Percentiles rank a stretch among this genome's conserved stretches.
Conservation (phyloP, 805 yeast species). For the Candida maesae region DNA sequence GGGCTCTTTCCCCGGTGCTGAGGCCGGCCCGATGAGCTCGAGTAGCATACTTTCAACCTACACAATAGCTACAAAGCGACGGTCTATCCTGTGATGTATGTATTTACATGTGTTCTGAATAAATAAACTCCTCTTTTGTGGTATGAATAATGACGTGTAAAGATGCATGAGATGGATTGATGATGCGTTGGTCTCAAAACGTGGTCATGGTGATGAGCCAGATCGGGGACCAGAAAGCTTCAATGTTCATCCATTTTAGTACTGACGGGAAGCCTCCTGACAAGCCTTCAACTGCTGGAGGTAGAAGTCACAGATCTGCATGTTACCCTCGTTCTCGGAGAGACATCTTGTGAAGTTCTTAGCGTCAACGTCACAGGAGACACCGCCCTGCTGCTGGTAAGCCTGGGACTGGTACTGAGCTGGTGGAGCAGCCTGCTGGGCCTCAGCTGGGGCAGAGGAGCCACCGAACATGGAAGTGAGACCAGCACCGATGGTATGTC, state of each 20-base stretch:
- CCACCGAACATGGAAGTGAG: constrained; percentile 87
- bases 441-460: constrained; percentile 44
- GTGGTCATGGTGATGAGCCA: too few relatives aligned
- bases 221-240: too few relatives aligned
- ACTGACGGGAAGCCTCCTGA: constrained; percentile 86
- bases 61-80: too few relatives aligned
- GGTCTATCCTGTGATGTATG: too few relatives aligned
- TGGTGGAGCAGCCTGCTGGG: constrained; percentile 40
- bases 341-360: constrained; percentile 93
- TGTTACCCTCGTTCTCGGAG: constrained; percentile 90
- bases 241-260: too few relatives aligned
- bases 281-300: constrained; percentile 97
- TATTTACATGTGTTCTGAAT: not conserved
- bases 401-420: constrained; percentile 39
- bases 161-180: too few relatives aligned
- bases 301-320: constrained; percentile 96
- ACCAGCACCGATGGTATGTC: constrained; percentile 96
- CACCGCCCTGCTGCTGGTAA: constrained; percentile 36
- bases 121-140: not conserved
- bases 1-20: not conserved
- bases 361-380: constrained; percentile 87
- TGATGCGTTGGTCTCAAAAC: too few relatives aligned
- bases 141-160: not conserved
- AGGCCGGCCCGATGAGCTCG: not conserved
- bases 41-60: too few relatives aligned